Evolutionary conservation across 1,284 basidiomycete genomes (phyloP), one percentile per base, ranked within the genome.

Genomic region (Boletellus sp.): DNA sequence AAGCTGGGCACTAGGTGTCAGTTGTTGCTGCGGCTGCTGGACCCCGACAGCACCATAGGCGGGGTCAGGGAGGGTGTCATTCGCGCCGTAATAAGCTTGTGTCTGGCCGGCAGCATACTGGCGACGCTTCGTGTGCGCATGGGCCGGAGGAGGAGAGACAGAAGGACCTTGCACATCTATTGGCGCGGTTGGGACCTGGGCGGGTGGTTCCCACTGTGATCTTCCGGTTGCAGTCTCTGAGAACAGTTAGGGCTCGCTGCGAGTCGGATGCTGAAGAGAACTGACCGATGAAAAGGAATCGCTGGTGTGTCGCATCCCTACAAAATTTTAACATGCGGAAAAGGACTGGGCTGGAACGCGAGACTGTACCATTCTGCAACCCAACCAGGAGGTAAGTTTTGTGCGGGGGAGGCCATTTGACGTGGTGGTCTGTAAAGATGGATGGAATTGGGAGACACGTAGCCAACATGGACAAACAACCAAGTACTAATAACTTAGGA

Each of bases 41-140:
- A 65, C 63, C 33, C 64, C 70, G 15, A 69, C 62, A 42, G 71
- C 58, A 36, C 66, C 52, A 52, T 73, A 70, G 47, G 66, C 38
- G 42, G 78, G 71, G 35, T 80, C 78, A 26, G 68, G 63, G 44
- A 72, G 58, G 12, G 64, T 62, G 33, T 79, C 77, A 2, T 71
- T 67, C 19, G 74, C 66, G 32, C 87, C 86, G 59, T 90, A 90
- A 70, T 94, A 94, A 3, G 82, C 87, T 64, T 93, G 89, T 3
- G 90, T 91, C 70, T 94, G 90, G 12, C 89, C 91, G 7, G 89
- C 83, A 44, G 93, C 93, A 71, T 96, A 96, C 70, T 94, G 91
- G 47, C 93, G 85, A 60, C 92, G 83, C 73, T 91, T 93, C 24
- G 73, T 13, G 53, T 75, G 71, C 30, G 58, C 49, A 43, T 62